Evolutionary conservation across 2,329 filamentous ascomycete species (phyloP).

Genomic region (Xylariales sp.): DNA sequence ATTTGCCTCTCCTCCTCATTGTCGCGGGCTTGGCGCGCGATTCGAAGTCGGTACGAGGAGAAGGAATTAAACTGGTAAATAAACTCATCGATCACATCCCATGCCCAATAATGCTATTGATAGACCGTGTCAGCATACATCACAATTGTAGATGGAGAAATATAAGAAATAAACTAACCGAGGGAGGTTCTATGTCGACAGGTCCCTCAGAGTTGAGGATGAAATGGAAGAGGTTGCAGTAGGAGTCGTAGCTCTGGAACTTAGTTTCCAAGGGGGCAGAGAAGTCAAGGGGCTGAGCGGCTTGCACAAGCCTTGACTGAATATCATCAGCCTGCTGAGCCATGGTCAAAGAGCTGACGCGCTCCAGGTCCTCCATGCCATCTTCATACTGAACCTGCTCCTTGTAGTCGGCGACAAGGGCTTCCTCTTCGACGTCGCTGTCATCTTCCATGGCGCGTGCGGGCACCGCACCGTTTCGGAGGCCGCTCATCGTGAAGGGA

Average conservation of each 20-base stretch:
- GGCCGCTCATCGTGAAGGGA: slow-evolving; percentile 66
- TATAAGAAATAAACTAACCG: slow-evolving; percentile 69
- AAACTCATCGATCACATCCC: slow-evolving; percentile 99
- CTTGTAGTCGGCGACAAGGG: slow-evolving; percentile 93
- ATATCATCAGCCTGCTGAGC: slow-evolving; percentile 88
- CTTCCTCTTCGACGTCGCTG: slow-evolving; percentile 96
- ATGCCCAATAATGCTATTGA: slow-evolving; percentile 97
- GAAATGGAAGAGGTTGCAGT: slow-evolving; percentile 99
- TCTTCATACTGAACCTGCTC: slow-evolving; percentile 97
- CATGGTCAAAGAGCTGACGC: slow-evolving; percentile 75
- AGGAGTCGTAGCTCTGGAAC: slow-evolving; percentile 98
- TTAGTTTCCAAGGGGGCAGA: slow-evolving; percentile 95
- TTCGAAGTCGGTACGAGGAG: slow-evolving; percentile 93
- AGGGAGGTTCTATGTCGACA: slow-evolving; percentile 95
- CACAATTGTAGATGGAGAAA: background rate
- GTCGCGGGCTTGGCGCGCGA: slow-evolving; percentile 79
- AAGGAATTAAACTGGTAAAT: slow-evolving; percentile 99
- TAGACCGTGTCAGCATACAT: slow-evolving; percentile 39
- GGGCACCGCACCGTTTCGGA: slow-evolving; percentile 70
- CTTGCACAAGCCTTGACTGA: slow-evolving; percentile 89
- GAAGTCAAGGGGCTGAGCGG: slow-evolving; percentile 95
- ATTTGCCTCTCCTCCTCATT: slow-evolving; percentile 94
- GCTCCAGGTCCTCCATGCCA: slow-evolving; percentile 83
- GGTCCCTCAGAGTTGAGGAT: slow-evolving; percentile 99
- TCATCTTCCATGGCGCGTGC: slow-evolving; percentile 77